These are phyloP conservation scores for Pholiota conissans DNA, from an alignment of 768 basidiomycete genomes.

Conservation along the genomic window DNA sequence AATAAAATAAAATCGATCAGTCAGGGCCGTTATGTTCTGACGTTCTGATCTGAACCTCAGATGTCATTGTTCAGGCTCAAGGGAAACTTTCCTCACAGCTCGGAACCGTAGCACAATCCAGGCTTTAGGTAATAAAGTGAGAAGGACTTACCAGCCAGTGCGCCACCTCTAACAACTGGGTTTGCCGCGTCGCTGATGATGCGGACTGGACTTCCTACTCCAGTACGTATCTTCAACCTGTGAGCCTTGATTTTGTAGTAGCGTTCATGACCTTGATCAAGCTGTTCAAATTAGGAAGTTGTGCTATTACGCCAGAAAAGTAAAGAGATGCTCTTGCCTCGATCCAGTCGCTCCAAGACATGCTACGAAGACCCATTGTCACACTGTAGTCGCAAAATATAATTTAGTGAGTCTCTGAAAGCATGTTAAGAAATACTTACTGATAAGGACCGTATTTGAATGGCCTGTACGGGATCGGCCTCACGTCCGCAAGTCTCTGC, in stretches of 20 bases:
- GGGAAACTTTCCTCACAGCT: not conserved
- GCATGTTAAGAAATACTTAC: slow-evolving; percentile 35
- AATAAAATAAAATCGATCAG: not conserved
- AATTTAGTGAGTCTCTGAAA: not conserved
- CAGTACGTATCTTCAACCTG: slow-evolving; percentile 53
- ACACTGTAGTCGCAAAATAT: slow-evolving; percentile 36
- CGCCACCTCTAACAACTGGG: slow-evolving; percentile 37
- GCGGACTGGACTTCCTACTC: slow-evolving; percentile 36
- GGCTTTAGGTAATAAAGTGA: not conserved
- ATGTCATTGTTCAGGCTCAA: not conserved
- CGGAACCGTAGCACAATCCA: not conserved
- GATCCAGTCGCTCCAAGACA: slow-evolving; percentile 75
- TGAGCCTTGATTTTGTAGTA: slow-evolving; percentile 61
- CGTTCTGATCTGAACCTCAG: not conserved
- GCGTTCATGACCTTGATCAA: slow-evolving; percentile 55
- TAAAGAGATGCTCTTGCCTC: slow-evolving; percentile 40
- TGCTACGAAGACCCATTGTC: slow-evolving; percentile 67
- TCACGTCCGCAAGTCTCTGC: slow-evolving; percentile 40
- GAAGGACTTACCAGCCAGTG: slow-evolving; percentile 34
- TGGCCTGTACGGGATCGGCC: slow-evolving; percentile 65
- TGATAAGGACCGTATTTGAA: slow-evolving; percentile 65
- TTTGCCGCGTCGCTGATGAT: slow-evolving; percentile 46
- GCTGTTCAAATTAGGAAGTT: slow-evolving; percentile 29
- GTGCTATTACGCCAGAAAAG: not conserved
- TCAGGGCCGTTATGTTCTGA: not conserved